A percentile compares a stretch with the other conserved stretches of the same genome.
Evolutionary conservation across 1,284 basidiomycete genomes (phyloP).

Genomic region (Cystobasidium slooffiae): DNA sequence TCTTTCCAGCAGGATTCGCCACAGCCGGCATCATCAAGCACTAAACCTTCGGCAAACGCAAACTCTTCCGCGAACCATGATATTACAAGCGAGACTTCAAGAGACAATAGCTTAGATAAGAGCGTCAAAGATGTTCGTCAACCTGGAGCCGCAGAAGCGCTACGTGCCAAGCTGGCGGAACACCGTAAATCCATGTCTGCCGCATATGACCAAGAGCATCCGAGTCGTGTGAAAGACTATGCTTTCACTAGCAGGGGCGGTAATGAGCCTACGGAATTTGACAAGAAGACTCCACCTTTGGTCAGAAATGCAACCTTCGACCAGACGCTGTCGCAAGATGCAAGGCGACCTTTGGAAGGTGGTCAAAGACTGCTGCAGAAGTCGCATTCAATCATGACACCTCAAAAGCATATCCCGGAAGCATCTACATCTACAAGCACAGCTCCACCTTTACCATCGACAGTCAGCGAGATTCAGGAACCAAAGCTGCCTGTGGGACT

Average conservation of each 20-base stretch:
- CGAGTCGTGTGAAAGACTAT: slow-evolving; percentile 1
- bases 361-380: neutral
- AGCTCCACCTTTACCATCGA: neutral
- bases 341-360: neutral
- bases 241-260: neutral
- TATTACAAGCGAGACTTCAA: neutral
- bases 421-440: neutral
- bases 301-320: neutral
- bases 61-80: neutral
- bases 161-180: slow-evolving; percentile 6
- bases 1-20: neutral
- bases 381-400: slow-evolving; percentile 9
- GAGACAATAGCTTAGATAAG: neutral
- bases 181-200: slow-evolving; percentile 18
- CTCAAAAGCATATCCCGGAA: neutral
- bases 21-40: neutral
- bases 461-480: neutral
- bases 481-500: no score
- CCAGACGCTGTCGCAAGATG: neutral
- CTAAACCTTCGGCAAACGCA: neutral
- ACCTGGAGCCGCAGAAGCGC: slow-evolving; percentile 3
- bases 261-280: neutral
- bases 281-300: neutral
- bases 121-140: neutral
- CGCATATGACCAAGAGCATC: neutral